phyloP scores from a whole-genome alignment of 768 basidiomycete genomes.

The Collybiopsis confluens region DNA sequence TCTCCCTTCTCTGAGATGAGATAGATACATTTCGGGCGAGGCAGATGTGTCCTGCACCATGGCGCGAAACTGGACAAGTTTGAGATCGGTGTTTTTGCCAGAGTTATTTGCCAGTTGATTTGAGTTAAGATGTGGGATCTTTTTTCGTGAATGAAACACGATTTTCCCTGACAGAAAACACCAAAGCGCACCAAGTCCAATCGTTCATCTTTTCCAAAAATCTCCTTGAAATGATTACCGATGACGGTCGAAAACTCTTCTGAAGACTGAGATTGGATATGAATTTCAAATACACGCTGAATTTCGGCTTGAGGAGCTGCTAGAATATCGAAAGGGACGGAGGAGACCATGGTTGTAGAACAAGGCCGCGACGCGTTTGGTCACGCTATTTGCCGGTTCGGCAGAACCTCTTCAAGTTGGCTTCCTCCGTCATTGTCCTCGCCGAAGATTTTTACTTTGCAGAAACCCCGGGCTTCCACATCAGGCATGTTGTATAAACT shows the following conservation, averaged over 20 bases:
- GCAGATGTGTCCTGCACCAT: constrained; percentile 83
- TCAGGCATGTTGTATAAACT: no score
- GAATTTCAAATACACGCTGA: background rate
- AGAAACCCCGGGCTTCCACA: no score
- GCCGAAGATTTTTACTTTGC: no score
- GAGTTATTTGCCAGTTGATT: constrained; percentile 3
- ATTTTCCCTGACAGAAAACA: background rate
- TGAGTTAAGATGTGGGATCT: constrained; percentile 59
- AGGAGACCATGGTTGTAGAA: constrained; percentile 24
- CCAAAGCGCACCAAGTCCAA: constrained; percentile 25
- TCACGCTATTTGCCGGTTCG: background rate
- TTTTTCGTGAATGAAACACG: background rate
- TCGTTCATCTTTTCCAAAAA: constrained; percentile 14
- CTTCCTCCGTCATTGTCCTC: no score
- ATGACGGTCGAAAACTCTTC: background rate
- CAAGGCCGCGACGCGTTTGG: background rate
- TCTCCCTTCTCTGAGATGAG: constrained; percentile 31
- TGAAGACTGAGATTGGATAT: constrained; percentile 2
- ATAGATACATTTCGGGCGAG: constrained; percentile 70
- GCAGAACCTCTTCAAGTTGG: no score
- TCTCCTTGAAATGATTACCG: background rate
- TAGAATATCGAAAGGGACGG: constrained; percentile 7
- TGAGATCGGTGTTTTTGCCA: constrained; percentile 20
- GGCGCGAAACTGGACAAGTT: constrained; percentile 64
- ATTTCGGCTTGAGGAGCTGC: constrained; percentile 1